Evolutionary conservation across 2,329 filamentous ascomycete species (phyloP), one percentile per base, ranked within the genome.

Genomic region (Fusarium pilosicola): DNA sequence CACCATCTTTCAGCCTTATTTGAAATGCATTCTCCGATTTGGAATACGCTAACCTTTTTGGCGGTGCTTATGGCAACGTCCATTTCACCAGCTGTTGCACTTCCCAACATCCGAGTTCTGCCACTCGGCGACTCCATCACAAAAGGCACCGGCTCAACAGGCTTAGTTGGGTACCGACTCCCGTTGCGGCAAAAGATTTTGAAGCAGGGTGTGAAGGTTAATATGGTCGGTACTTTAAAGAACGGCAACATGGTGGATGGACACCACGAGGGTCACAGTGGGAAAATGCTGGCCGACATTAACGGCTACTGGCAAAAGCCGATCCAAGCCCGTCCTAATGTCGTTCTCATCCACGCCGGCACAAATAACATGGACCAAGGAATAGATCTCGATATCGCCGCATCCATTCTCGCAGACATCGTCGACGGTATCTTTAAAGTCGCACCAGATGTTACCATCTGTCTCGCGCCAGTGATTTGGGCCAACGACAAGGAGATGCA

Each of bases 71-170:
- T 58, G 36, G 56, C 36, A 51, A 32, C 45, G 22, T 20, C 38
- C 26, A 15, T 49, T 9, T 34, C 56, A 18, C 62, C 56, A 17
- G 36, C 38, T 17, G 20, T 12, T 28, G 68, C 62, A 3, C 56
- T 74, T 5, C 71, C 71, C 18, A 65, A 60, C 7, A 71, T 74
- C 7, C 38, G 71, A 10, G 69, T 68, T 7, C 28, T 74, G 3
- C 71, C 71, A 1, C 38, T 74, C 1, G 71, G 71, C 26, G 71
- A 74, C 45, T 74, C 71, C 3, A 74, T 74, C 42, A 74, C 71
- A 3, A 74, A 74, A 10, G 71, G 71, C 12, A 71, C 68, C 1
- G 71, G 71, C 6, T 74, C 71, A 13, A 51, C 59, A 5, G 70
- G 67, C 2, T 22, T 51, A 4, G 48, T 71, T 15, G 71, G 71